phyloP scores from a whole-genome alignment of 2,329 filamentous ascomycete genomes.

The Thelonectria olida region DNA sequence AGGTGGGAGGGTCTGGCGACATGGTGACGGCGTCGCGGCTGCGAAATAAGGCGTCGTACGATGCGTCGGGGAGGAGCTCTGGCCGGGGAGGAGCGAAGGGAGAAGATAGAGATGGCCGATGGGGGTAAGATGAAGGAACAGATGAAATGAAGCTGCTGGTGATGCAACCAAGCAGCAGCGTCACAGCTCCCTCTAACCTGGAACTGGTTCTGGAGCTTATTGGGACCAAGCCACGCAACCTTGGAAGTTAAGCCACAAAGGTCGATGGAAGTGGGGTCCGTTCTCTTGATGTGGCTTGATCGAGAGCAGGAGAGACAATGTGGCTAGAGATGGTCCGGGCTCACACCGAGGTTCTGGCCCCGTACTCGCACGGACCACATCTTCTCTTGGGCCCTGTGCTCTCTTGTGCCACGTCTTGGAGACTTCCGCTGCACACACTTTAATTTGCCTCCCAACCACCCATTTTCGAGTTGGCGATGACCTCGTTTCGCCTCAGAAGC shows the following conservation, averaged over 20 bases:
- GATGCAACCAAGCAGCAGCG: slow-evolving; percentile 43
- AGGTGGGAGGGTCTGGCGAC: slow-evolving; percentile 92
- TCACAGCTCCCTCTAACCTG: slow-evolving; percentile 32
- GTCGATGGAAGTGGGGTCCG: background rate
- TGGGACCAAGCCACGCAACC: slow-evolving; percentile 27
- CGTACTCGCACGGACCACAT: background rate
- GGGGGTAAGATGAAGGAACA: slow-evolving; percentile 20
- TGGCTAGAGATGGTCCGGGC: background rate
- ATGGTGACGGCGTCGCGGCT: slow-evolving; percentile 59
- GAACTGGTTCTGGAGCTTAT: slow-evolving; percentile 23
- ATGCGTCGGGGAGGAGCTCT: slow-evolving; percentile 20
- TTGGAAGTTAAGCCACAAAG: slow-evolving; percentile 23
- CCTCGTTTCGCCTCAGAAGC: slow-evolving; percentile 21
- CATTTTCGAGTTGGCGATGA: slow-evolving; percentile 26
- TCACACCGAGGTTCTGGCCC: slow-evolving; percentile 1
- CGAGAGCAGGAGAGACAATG: background rate
- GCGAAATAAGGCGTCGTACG: slow-evolving; percentile 28
- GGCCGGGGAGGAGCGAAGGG: slow-evolving; percentile 19
- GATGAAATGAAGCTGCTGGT: slow-evolving; percentile 41
- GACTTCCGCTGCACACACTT: slow-evolving; percentile 2
- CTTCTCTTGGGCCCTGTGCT: background rate
- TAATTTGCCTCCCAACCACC: slow-evolving; percentile 34
- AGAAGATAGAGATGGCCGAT: slow-evolving; percentile 23
- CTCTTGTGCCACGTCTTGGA: background rate
- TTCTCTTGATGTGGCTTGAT: background rate